Base-by-base conservation (phyloP, 306 rosid species). In the Malus asiatica region DNA sequence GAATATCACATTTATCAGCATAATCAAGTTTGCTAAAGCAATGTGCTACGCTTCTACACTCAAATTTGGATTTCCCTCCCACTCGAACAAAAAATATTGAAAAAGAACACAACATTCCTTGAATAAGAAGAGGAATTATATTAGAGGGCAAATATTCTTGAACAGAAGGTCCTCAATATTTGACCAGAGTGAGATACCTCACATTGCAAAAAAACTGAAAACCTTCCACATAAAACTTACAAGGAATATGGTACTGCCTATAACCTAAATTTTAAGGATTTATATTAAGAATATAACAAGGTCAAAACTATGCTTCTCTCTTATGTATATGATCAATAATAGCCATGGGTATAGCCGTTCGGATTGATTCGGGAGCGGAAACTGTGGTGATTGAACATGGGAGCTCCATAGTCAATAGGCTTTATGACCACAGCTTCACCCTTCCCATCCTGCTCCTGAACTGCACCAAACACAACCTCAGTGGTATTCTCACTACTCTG, bases 401-500 rank as follows among this genome's bases (percentile, higher is more conserved):
- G 83, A 35, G 82, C 82, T 27, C 86, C 93, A 69, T 93, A 89
- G 63, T 91, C 66, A 76, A 89, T 85, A 32, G 93, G 93, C 82
- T 88, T 89, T 78, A 89, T 82, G 57, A 85, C 85, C 68, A 72
- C 85, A 15, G 84, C 59, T 27, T 81, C 88, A 48, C 76, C 72
- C 80, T 71, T 86, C 68, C 74, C 77, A 20, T 75, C 84, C 68
- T 86, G 90, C 84, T 91, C 98, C 78, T 93, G 98, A 60, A 91
- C 93, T 35, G 96, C 98, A 76, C 98, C 98, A 13, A 91, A 93
- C 53, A 91, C 96, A 22, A 91, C 81, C 68, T 91, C 97, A 11
- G 82, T 88, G 53, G 90, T 91, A 64, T 86, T 86, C 81, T 88
- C 96, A 4, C 68, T 61, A 87, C 80, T 87, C 75, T 83, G 90